Base-by-base conservation (phyloP, 306 rosid species). In the Adenanthera pavonina region DNA sequence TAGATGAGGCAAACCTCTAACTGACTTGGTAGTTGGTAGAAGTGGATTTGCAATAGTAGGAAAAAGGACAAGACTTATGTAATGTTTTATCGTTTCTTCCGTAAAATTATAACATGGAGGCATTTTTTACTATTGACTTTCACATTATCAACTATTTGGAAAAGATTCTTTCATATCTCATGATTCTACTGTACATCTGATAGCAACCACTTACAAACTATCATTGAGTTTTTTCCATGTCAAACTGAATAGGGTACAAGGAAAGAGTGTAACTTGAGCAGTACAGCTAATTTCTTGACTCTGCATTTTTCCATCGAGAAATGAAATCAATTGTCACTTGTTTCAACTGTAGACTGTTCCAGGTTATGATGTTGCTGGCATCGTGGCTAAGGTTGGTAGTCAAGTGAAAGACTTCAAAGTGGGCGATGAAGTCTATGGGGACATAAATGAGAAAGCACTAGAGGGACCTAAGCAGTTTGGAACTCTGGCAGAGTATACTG, bases 401-500 rank as follows among this genome's bases (percentile, higher is more conserved):
- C 48, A 84, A 60, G 92, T 89, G 6, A 91, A 86, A 87, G 85
- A 84, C 73, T 86, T 89, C n/a, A 87, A 87, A 72, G 92, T 82
- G 57, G 91, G 95, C 57, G 90, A 89, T 56, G 92, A 89, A 83
- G 98, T 95, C 3, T 93, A 95, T 77, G 99, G 99, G 49, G 78
- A 93, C 82, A 85, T 95, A 46, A 83, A 84, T 71, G 99, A 95
- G 97, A 95, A 90, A 80, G 94, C 97, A 17, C 78, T 93, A 53
- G 94, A 95, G 14, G 96, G 94, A 16, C 99, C 97, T 53, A 89
- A 89, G 65, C 97, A 95, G 62, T 90, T 88, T 49, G 99, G 98
- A 33, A 90, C 97, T 83, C 87, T 95, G 48, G 99, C 97, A 2
- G 98, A 95, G 86, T 95, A 95, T 88, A 95, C 97, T 0, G 97